Conservation (phyloP, 495 filamentous ascomycete genomes). For the Penicillium ochrochloron region DNA sequence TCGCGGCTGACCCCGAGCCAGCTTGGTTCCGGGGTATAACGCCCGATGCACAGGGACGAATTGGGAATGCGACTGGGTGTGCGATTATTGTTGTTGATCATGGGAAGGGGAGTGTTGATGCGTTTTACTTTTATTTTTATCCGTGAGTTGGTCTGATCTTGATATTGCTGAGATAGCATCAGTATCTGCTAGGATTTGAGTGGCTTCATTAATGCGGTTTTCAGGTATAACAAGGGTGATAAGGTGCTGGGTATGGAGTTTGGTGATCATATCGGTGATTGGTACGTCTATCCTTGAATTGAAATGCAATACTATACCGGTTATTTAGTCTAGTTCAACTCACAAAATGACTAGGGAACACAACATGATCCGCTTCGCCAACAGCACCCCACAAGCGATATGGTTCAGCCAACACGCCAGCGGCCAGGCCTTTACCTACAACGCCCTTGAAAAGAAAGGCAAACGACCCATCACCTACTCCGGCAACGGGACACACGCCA, state of each 20-base stretch:
- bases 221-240: slow-evolving; percentile 55
- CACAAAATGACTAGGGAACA: slow-evolving; percentile 54
- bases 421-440: slow-evolving; percentile 67
- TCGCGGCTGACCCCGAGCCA: slow-evolving; percentile 53
- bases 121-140: slow-evolving; percentile 74
- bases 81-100: slow-evolving; percentile 62
- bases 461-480: slow-evolving; percentile 57
- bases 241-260: slow-evolving; percentile 55
- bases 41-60: slow-evolving; percentile 54
- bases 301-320: no score
- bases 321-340: neutral
- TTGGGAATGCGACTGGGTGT: slow-evolving; percentile 48
- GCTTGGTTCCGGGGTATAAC: slow-evolving; percentile 57
- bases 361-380: slow-evolving; percentile 68
- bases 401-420: slow-evolving; percentile 68
- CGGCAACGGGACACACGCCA: slow-evolving; percentile 62
- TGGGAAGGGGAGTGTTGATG: slow-evolving; percentile 59
- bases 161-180: neutral
- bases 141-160: slow-evolving; percentile 41
- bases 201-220: neutral
- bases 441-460: slow-evolving; percentile 56
- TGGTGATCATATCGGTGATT: slow-evolving; percentile 68
- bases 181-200: neutral
- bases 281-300: slow-evolving; percentile 37
- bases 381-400: slow-evolving; percentile 59